Base-by-base conservation (phyloP, 129 eudicot genomes). In the Arctium lappa region DNA sequence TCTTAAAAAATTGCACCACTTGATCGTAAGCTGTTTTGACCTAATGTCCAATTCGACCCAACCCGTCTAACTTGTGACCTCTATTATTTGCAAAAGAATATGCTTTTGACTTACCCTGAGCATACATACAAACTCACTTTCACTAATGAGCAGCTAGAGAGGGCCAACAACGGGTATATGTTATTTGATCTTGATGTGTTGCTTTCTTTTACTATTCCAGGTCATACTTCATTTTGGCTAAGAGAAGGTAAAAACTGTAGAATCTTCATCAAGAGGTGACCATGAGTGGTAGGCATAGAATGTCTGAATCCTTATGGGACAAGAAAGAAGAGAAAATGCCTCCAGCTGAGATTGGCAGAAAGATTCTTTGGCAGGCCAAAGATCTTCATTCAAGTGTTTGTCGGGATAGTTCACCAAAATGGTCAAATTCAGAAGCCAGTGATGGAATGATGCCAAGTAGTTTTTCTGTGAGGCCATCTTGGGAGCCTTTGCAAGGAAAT, bases 281-380 rank as follows among this genome's bases (percentile, higher is more conserved):
- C 56, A 91, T 91, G 95, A 88, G 90, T 71, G 88, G 83, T 80
- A 80, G 83, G 76, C 81, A 12, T 32, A 86, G 87, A 82, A 87
- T 81, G 32, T 82, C 69, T 56, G 84, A 79, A 76, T 60, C 89
- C 33, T 32, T 39, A 75, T 86, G 92, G 89, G 88, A 81, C 50
- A 22, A 18, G 33, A 90, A 75, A 66, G 87, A 79, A 32, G 92
- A 86, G 72, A 83, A 36, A 12, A 68, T 79, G 81, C 56, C 50
- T 82, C 78, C 83, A 39, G 68, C 79, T 70, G 88, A 82, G 56
- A 70, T 42, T 42, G 50, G 50, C 50, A 42, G 50, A 42, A 42
- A 42, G 50, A 38, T 38, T 38, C 42, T 5, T 38, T 42, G 50
- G 50, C 50, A 42, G 50, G 50, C 9, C 9, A 42, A 42, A 42